Evolutionary conservation across 257 asterid genomes (phyloP).

Genomic region (Nicotiana tabacum): DNA sequence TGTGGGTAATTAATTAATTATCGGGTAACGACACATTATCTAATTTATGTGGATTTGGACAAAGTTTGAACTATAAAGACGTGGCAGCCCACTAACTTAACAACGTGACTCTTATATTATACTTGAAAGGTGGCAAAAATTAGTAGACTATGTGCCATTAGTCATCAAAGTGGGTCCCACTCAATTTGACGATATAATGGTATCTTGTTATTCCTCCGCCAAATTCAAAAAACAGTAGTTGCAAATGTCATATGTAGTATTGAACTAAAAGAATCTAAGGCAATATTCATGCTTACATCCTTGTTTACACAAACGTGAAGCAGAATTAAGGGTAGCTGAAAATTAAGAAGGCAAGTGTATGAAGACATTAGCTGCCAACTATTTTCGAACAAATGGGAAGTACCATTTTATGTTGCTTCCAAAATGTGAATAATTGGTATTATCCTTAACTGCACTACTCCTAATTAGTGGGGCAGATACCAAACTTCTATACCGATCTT

Average conservation of each 20-base stretch:
- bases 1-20: no score
- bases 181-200: no score
- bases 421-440: background rate
- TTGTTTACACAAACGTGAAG: background rate
- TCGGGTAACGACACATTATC: no score
- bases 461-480: background rate
- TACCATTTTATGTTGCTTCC: background rate
- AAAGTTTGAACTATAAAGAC: no score
- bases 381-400: background rate
- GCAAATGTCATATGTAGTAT: background rate
- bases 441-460: background rate
- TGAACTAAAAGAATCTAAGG: slow-evolving; percentile 1
- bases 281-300: background rate
- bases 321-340: background rate
- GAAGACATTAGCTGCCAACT: background rate
- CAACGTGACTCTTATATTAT: no score
- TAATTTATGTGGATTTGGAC: no score
- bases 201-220: no score
- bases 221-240: background rate
- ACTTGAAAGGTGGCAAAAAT: no score
- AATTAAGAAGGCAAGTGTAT: background rate
- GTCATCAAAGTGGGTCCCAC: no score
- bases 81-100: no score
- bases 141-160: no score
- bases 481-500: background rate